Evolutionary conservation across 2,329 filamentous ascomycete genomes (phyloP), one percentile per base, ranked within the genome.

Genomic region (Bipolaris oryzae): DNA sequence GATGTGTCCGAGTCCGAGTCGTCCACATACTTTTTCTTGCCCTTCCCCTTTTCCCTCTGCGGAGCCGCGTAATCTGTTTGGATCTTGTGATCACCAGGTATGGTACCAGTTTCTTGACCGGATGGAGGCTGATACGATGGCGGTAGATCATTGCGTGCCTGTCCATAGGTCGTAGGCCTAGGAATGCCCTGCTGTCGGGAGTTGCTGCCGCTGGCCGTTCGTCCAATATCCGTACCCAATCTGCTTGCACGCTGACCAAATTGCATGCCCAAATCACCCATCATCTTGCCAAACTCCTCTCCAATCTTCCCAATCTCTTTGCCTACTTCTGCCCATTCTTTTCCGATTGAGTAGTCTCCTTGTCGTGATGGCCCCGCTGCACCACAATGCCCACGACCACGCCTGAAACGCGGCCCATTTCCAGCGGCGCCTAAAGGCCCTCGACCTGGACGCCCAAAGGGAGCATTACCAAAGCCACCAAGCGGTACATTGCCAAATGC

Each of bases 261-360:
- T 23, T 73, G 60, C 41, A 71, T 53, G 18, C 74, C 73, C 69
- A 65, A 69, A 13, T 60, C 58, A 3, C 64, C 72, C 64, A 69
- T 67, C 15, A 55, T 63, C 49, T 63, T 71, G 1, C 74, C 74
- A 23, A 75, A 70, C 9, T 74, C 66, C 50, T 75, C 70, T 2
- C 74, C 73, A n/a, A 62, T 66, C 37, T 66, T 55, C 0, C 57
- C 57, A 11, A 57, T 25, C 38, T 57, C 53, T 50, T 59, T 55
- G 18, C 57, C 57, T 13, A 56, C 38, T 50, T 59, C 55, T n/a
- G 43, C 57, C 57, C 48, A 59, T 18, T 57, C 55, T 31, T 57
- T 49, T 13, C 28, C 55, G 20, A 31, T n/a, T 5, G 47, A 55
- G 15, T 50, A 37, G 28, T 41, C 35, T 35, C 23, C 47, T 7